These are phyloP conservation scores for Yamadazyma laniorum DNA, from an alignment of 805 yeast genomes.

Conservation along the genomic window DNA sequence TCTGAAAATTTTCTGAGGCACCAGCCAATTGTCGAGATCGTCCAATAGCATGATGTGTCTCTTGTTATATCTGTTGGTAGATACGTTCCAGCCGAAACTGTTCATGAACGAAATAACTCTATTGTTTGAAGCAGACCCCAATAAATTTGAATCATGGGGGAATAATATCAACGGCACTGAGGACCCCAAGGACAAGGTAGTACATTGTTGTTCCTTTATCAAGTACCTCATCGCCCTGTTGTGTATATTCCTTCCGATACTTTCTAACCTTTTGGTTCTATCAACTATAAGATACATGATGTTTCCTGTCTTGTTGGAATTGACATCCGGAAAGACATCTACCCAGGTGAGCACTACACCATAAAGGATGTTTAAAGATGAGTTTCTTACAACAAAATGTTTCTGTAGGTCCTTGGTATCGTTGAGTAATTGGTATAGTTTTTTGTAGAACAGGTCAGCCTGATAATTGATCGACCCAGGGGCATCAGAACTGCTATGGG, in stretches of 20 bases:
- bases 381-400: conserved; percentile 57
- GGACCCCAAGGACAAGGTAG: conserved; percentile 40
- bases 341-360: conserved; percentile 58
- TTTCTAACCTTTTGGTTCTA: conserved; percentile 51
- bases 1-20: conserved; percentile 51
- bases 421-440: conserved; percentile 30
- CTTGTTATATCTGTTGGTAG: conserved; percentile 15
- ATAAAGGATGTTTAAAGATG: conserved; percentile 51
- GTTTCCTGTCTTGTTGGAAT: conserved; percentile 33
- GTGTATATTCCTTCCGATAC: conserved; percentile 55
- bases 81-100: conserved; percentile 42
- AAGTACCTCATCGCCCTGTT: conserved; percentile 52
- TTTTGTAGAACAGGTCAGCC: conserved; percentile 27
- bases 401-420: conserved; percentile 31
- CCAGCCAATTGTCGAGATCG: conserved; percentile 47
- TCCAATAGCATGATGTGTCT: conserved; percentile 41
- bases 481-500: conserved; percentile 11
- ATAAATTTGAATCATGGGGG: conserved; percentile 23
- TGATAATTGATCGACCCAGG: conserved; percentile 20
- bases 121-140: conserved; percentile 17
- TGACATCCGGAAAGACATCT: conserved; percentile 22
- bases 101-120: conserved; percentile 33
- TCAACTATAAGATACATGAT: conserved; percentile 51
- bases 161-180: conserved; percentile 47
- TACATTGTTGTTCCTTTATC: conserved; percentile 41